Conservation (phyloP, 108 stramenopile species). For the Mayamaea pseudoterrestris region DNA sequence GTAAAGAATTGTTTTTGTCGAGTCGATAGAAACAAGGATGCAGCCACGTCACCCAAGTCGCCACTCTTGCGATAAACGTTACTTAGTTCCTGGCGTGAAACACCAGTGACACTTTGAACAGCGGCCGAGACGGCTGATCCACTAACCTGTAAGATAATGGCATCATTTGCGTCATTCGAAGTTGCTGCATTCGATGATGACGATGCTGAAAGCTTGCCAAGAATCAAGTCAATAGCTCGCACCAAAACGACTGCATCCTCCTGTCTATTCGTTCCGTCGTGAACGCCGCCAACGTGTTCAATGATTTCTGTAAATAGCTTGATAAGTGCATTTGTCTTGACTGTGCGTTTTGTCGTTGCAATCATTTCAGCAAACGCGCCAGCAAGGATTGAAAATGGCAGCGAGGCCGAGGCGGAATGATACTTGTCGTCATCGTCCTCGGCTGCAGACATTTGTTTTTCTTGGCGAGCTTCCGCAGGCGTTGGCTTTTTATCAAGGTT, state of each 20-base stretch:
- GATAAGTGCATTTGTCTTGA: constrained; percentile 22
- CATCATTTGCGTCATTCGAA: not conserved
- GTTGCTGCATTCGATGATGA: not conserved
- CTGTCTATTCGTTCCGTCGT: not conserved
- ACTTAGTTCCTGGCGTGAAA: constrained; percentile 17
- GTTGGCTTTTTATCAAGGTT: too few species aligned
- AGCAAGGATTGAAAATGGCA: constrained; percentile 9
- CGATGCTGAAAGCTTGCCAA: constrained; percentile 2
- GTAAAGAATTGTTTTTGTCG: not conserved
- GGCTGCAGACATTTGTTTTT: too few species aligned
- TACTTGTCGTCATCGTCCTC: too few species aligned
- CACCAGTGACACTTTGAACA: constrained; percentile 17
- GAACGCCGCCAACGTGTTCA: constrained; percentile 3
- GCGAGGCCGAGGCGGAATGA: too few species aligned
- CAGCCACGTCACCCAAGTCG: constrained; percentile 35
- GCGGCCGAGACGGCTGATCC: constrained; percentile 28
- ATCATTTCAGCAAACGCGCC: constrained; percentile 20
- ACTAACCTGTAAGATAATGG: constrained; percentile 23
- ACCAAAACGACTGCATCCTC: constrained; percentile 5
- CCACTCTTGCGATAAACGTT: constrained; percentile 26
- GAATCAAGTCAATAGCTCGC: constrained; percentile 6
- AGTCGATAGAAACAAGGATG: constrained; percentile 11
- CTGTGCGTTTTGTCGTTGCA: constrained; percentile 23
- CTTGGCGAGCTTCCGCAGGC: too few species aligned
- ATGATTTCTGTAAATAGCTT: constrained; percentile 9